Conservation (phyloP, 306 rosid genomes). For the Gynostemma pentaphyllum region DNA sequence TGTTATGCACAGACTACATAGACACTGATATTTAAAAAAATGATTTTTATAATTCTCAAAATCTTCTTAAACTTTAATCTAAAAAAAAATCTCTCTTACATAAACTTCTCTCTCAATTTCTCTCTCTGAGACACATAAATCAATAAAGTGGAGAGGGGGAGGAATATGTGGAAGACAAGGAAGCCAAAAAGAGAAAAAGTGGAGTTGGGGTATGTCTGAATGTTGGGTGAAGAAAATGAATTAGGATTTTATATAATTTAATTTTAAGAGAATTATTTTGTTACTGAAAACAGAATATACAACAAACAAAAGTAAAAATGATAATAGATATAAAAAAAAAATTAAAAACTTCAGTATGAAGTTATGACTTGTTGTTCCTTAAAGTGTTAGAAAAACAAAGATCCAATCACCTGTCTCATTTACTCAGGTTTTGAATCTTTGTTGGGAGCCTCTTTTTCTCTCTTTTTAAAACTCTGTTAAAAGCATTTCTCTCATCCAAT, state of each 20-base stretch:
- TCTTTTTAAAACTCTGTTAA: not conserved
- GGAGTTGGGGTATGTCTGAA: not conserved
- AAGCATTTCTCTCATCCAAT: not conserved
- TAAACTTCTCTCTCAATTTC: not conserved
- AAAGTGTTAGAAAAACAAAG: not conserved
- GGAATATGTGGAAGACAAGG: constrained; percentile 3
- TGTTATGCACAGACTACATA: no score
- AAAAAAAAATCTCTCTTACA: no score
- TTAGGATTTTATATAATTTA: no score
- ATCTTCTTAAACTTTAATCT: no score
- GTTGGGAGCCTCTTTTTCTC: not conserved
- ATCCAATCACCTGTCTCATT: not conserved
- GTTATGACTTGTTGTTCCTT: not conserved
- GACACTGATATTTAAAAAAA: no score
- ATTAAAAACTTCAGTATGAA: not conserved
- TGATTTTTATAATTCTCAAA: no score
- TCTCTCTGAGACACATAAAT: not conserved
- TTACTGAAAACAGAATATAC: not conserved
- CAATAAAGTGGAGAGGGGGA: not conserved
- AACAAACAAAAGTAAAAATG: not conserved
- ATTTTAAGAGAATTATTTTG: no score
- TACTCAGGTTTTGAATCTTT: not conserved
- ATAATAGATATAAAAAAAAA: not conserved
- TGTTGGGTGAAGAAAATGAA: not conserved
- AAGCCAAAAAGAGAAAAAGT: not conserved